These are phyloP conservation scores for Tephrocybe sp. DNA, from an alignment of 768 basidiomycete species.

Conservation along the genomic window DNA sequence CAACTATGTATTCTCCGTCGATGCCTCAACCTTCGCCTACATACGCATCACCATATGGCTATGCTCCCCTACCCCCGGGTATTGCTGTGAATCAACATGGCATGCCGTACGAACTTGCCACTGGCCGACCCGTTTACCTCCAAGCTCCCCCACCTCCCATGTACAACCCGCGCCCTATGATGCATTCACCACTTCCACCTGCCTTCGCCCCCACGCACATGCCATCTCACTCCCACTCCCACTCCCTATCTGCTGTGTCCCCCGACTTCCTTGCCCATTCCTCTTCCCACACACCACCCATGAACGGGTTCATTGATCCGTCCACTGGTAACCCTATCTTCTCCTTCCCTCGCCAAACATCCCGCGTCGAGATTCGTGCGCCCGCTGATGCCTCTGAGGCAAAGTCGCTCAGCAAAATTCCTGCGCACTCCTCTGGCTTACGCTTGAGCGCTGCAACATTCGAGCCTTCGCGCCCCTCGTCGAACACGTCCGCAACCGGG, in stretches of 20 bases:
- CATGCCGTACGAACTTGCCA: constrained; percentile 78
- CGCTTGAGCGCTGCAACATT: constrained; percentile 51
- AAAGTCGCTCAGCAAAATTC: constrained; percentile 24
- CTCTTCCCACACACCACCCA: constrained; percentile 56
- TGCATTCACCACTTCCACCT: constrained; percentile 51
- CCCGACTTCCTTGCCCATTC: constrained; percentile 58
- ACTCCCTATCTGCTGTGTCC: constrained; percentile 35
- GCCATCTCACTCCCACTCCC: constrained; percentile 54
- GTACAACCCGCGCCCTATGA: constrained; percentile 66
- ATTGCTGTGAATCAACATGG: constrained; percentile 73
- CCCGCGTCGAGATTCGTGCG: constrained; percentile 73
- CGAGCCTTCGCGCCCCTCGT: constrained; percentile 37
- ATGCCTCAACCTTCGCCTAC: constrained; percentile 47
- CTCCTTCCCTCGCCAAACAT: constrained; percentile 66
- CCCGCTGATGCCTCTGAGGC: constrained; percentile 31
- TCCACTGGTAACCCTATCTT: constrained; percentile 69
- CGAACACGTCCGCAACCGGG: constrained; percentile 18
- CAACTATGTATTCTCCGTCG: constrained; percentile 42
- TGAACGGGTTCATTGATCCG: constrained; percentile 65
- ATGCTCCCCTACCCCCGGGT: constrained; percentile 65
- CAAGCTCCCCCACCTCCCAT: constrained; percentile 55
- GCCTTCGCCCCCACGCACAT: constrained; percentile 62
- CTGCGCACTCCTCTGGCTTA: constrained; percentile 34
- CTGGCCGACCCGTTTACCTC: constrained; percentile 76
- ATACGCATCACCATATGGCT: constrained; percentile 68